Conservation (phyloP, 176 grass and related monocot genomes). For the Triticum timopheevii region DNA sequence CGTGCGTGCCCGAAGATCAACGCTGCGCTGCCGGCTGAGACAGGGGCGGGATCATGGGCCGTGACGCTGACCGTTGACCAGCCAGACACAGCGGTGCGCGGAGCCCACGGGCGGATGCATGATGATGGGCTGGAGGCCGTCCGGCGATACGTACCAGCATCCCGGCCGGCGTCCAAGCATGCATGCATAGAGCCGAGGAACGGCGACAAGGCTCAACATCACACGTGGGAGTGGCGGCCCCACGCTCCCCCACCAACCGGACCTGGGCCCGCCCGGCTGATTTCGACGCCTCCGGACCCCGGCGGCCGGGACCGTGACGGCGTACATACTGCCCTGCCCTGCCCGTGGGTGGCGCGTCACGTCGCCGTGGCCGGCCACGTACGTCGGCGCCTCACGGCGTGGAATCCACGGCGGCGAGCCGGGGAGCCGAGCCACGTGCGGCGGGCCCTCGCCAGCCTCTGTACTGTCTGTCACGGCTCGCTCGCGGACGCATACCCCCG, state of each 20-base stretch:
- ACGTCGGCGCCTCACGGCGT: slow-evolving; percentile 25
- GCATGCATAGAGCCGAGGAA: background rate
- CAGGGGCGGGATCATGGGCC: background rate
- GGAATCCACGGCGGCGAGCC: slow-evolving; percentile 20
- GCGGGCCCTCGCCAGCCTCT: background rate
- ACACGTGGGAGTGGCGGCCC: slow-evolving; percentile 52
- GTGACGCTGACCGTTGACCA: slow-evolving; percentile 34
- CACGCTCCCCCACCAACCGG: slow-evolving; percentile 35
- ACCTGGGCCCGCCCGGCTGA: slow-evolving; percentile 34
- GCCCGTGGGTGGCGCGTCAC: slow-evolving; percentile 44
- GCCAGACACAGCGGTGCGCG: background rate
- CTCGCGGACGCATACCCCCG: background rate
- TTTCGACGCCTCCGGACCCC: slow-evolving; percentile 1
- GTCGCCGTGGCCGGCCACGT: background rate
- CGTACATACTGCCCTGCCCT: background rate
- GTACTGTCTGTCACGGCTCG: background rate
- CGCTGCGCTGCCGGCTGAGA: background rate
- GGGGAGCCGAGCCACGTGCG: slow-evolving; percentile 49
- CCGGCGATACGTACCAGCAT: background rate
- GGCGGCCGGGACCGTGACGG: background rate
- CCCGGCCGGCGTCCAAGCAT: background rate
- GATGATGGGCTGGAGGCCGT: background rate
- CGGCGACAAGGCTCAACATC: slow-evolving; percentile 37
- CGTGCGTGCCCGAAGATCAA: background rate
- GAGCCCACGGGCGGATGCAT: too few species aligned